Percentiles rank a stretch among this genome's conserved stretches.
phyloP scores from a whole-genome alignment of 2,329 filamentous ascomycete genomes.

The Sporothrix luriei region DNA sequence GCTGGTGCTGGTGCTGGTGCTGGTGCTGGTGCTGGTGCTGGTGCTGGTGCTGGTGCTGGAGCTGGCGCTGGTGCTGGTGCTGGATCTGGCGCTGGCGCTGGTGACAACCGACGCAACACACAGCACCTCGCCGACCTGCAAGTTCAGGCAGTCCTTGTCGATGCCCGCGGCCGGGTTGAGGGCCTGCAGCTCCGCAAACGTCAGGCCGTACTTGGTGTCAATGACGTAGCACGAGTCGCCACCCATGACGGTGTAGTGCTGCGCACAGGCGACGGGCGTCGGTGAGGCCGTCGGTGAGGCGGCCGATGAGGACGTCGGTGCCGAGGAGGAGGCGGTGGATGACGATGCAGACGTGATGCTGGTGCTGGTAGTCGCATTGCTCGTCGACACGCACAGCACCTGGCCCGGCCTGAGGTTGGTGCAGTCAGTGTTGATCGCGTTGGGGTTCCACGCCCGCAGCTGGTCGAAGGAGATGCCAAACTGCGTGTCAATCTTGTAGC shows the following conservation, averaged over 20 bases:
- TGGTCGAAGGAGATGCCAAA: background rate
- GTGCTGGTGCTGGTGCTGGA: no score
- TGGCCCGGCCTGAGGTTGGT: conserved; percentile 1
- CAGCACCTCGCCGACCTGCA: conserved; percentile 12
- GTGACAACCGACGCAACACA: background rate
- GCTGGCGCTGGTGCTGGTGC: background rate
- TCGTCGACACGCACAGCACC: background rate
- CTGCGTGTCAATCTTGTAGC: conserved; percentile 8
- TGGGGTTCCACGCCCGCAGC: background rate
- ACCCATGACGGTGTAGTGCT: background rate
- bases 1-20: no score
- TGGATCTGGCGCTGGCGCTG: background rate
- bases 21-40: no score
- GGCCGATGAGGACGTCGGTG: background rate
- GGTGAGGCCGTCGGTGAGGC: background rate
- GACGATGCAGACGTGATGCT: no score
- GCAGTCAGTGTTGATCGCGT: conserved; percentile 11
- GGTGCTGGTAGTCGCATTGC: background rate
- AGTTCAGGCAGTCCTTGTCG: conserved; percentile 1
- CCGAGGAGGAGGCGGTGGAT: background rate
- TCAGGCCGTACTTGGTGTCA: background rate
- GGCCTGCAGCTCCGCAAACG: background rate
- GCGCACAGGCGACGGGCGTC: background rate
- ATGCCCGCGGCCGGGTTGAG: conserved; percentile 1
- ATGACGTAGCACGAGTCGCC: conserved; percentile 14